Base-by-base conservation (phyloP, 345 rosid species). In the Diplotaxis tenuifolia region DNA sequence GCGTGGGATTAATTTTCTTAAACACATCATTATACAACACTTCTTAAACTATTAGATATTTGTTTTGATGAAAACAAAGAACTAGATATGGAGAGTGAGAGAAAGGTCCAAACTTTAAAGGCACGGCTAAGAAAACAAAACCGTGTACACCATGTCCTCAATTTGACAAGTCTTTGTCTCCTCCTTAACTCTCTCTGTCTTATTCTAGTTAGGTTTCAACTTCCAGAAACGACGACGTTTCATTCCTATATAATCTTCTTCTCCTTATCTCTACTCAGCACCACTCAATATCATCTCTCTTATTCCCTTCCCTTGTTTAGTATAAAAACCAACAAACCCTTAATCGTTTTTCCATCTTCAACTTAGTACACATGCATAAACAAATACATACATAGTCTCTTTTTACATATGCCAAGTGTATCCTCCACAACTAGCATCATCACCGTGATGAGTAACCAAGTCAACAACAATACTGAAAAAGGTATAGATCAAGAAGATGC, bases 101-200 rank as follows among this genome's bases (percentile, higher is more conserved):
- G 87, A 85, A 87, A 72, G 77, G 83, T 83, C 50, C n/a, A 45
- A 14, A n/a, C 50, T 45, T 86, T 82, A 80, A 83, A 70, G 74
- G 67, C 85, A 85, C 87, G 85, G 83, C 83, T 68, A 73, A 75
- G 76, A 74, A 73, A 79, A 76, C 63, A 68, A 72, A 79, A 76
- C 65, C 68, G 79, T 70, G 84, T 83, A 80, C 83, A 78, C 68
- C 70, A 82, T 83, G 86, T 83, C 84, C 71, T 77, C 72, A 77
- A 65, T 40, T 75, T 79, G 92, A 82, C 75, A 81, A 63, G 96
- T 88, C 98, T 74, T 71, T 45, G 50, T 91, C 98, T 82, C 73
- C 56, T 78, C 86, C 78, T 82, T 77, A 71, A 71, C 76, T 71
- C 72, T 75, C 56, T 74, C 47, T 69, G 47, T 78, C 77, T 15